phyloP scores from a whole-genome alignment of 176 grass and related monocot species.

The Oryza australiensis region DNA sequence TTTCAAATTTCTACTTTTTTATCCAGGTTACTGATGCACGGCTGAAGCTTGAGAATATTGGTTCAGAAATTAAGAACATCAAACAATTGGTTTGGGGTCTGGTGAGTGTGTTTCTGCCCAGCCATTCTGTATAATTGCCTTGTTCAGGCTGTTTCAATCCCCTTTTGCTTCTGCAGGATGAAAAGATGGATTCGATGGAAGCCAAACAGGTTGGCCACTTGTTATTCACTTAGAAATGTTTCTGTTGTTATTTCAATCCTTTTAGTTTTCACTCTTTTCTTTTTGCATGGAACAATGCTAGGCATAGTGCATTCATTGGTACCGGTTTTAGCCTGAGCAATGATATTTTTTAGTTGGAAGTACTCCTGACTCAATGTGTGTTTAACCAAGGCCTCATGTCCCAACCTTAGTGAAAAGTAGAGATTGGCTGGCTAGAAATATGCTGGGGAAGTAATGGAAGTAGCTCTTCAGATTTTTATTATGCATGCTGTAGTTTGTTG shows the following conservation, averaged over 20 bases:
- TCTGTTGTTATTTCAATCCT: constrained; percentile 15
- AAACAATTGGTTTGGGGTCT: constrained; percentile 85
- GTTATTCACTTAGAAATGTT: constrained; percentile 25
- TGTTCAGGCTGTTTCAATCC: constrained; percentile 37
- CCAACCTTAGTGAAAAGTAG: constrained; percentile 2
- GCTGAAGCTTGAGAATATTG: constrained; percentile 76
- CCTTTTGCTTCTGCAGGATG: constrained; percentile 54
- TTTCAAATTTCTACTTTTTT: constrained; percentile 31
- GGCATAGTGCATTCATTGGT: not conserved
- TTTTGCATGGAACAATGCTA: not conserved
- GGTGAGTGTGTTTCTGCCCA: constrained; percentile 44
- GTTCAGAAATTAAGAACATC: constrained; percentile 78
- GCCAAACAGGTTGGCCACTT: constrained; percentile 61
- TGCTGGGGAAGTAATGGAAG: not conserved
- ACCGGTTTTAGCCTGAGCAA: not conserved
- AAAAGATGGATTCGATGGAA: constrained; percentile 89
- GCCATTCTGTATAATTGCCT: constrained; percentile 18
- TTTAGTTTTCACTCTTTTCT: constrained; percentile 11
- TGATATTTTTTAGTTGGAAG: not conserved
- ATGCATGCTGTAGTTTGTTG: not conserved
- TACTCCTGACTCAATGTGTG: not conserved
- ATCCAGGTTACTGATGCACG: constrained; percentile 85
- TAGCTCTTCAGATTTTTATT: not conserved
- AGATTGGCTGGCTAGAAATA: not conserved
- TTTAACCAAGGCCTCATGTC: not conserved